These are phyloP conservation scores for Hemisphaericaspora subhashii DNA, from an alignment of 1,139 yeast species.

Conservation along the genomic window DNA sequence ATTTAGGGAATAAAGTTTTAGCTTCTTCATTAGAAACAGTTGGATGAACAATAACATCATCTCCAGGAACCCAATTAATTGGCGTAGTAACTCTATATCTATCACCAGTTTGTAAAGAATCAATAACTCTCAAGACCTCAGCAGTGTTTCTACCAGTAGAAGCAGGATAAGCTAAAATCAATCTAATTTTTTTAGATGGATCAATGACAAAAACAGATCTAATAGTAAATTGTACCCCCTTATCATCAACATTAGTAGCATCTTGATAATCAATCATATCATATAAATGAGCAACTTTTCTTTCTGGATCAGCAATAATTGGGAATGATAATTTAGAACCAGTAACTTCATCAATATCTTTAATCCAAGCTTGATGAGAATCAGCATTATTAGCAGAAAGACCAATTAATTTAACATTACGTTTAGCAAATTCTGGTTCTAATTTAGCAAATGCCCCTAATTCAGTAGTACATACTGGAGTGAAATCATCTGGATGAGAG, in stretches of 20 bases:
- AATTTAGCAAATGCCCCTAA: slow-evolving; percentile 87
- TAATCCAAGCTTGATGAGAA: slow-evolving; percentile 77
- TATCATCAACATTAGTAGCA: slow-evolving; percentile 72
- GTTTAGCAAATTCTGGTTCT: slow-evolving; percentile 77
- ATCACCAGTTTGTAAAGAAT: slow-evolving; percentile 77
- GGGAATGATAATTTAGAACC: slow-evolving; percentile 71
- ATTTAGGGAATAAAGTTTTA: slow-evolving; percentile 69
- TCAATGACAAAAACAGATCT: slow-evolving; percentile 84
- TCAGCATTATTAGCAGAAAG: slow-evolving; percentile 71
- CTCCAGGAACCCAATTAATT: slow-evolving; percentile 84
- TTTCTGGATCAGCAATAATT: slow-evolving; percentile 72
- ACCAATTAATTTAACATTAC: slow-evolving; percentile 78
- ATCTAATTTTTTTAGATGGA: slow-evolving; percentile 71
- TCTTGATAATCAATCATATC: slow-evolving; percentile 89
- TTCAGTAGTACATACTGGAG: slow-evolving; percentile 95
- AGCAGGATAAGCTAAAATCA: slow-evolving; percentile 78
- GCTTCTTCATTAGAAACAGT: slow-evolving; percentile 71
- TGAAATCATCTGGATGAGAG: slow-evolving; percentile 92
- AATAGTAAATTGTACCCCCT: slow-evolving; percentile 72
- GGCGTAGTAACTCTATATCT: slow-evolving; percentile 75
- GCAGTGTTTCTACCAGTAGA: slow-evolving; percentile 88
- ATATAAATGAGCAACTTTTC: slow-evolving; percentile 66
- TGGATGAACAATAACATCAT: slow-evolving; percentile 83
- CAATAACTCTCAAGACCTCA: slow-evolving; percentile 78
- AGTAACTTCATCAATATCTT: slow-evolving; percentile 78